phyloP scores from a whole-genome alignment of 2,329 filamentous ascomycete genomes.

The Berkeleyomyces basicola region DNA sequence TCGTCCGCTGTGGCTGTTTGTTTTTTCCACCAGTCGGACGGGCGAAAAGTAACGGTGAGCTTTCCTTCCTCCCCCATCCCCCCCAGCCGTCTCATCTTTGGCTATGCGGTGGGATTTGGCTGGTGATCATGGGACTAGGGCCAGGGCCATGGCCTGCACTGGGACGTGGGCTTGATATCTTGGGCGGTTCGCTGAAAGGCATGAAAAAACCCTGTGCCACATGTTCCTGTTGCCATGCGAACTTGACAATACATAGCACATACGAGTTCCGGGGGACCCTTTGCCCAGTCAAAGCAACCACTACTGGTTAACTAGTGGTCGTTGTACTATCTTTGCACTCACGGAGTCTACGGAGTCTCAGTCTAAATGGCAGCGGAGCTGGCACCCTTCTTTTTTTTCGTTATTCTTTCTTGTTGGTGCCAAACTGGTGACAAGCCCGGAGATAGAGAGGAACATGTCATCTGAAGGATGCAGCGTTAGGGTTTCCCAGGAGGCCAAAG shows the following conservation, averaged over 20 bases:
- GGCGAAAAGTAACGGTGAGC: background rate
- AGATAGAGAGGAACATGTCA: background rate
- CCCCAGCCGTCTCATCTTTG: constrained; percentile 1
- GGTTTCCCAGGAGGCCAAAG: background rate
- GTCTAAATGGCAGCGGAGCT: background rate
- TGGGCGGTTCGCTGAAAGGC: background rate
- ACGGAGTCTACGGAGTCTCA: background rate
- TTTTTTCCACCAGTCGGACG: background rate
- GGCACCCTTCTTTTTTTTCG: background rate
- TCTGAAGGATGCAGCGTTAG: background rate
- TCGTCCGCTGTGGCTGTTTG: background rate
- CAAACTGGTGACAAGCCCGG: background rate
- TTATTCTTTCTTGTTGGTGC: background rate
- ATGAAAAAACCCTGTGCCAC: background rate
- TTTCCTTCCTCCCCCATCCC: background rate
- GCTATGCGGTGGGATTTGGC: background rate
- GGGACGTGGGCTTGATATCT: background rate
- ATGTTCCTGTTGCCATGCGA: background rate
- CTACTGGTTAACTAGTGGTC: no score
- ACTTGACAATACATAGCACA: background rate
- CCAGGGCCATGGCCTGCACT: background rate
- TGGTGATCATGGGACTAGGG: background rate
- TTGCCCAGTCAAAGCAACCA: no score
- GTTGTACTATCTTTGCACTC: no score
- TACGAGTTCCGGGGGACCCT: no score